phyloP scores from a whole-genome alignment of 352 stramenopile genomes.

The Phytophthora sp. region DNA sequence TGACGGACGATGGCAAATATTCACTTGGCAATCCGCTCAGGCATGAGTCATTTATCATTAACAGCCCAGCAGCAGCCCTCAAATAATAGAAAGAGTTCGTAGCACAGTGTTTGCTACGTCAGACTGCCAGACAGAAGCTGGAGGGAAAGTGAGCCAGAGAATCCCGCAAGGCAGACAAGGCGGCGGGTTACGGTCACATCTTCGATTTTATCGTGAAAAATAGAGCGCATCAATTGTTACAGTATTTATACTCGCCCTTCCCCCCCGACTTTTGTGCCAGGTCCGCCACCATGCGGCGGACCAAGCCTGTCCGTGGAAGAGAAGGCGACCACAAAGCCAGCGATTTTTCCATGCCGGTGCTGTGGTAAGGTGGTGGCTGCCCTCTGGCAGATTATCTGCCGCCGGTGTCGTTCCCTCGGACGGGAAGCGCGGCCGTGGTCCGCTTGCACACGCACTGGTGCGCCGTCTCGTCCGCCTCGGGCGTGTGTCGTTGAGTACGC shows the following conservation, averaged over 20 bases:
- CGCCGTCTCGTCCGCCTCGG: constrained; percentile 22
- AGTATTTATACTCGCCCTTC: not conserved
- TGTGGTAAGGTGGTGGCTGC: too few species aligned
- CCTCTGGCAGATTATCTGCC: constrained; percentile 11
- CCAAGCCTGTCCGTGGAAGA: constrained; percentile 4
- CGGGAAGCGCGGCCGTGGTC: constrained; percentile 20
- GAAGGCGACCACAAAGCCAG: not conserved
- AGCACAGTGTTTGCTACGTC: too few species aligned
- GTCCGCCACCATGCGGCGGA: constrained; percentile 10
- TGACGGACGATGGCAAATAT: not conserved
- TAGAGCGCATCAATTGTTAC: constrained; percentile 18
- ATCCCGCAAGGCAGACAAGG: constrained; percentile 12
- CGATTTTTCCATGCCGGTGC: not conserved
- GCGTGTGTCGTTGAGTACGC: constrained; percentile 25
- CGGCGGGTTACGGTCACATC: constrained; percentile 13
- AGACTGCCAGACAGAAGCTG: not conserved
- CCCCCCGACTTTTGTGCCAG: not conserved
- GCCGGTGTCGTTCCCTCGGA: not conserved
- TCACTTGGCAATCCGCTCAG: not conserved
- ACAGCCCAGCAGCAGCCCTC: not conserved
- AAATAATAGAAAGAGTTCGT: too few species aligned
- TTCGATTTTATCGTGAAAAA: constrained; percentile 35
- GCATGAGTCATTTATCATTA: not conserved
- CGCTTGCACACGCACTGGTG: constrained; percentile 2
- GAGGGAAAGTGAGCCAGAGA: constrained; percentile 24